A percentile compares a stretch with the other conserved stretches of the same genome.
Conservation (phyloP, 345 rosid species). For the Gossypium longicalyx region DNA sequence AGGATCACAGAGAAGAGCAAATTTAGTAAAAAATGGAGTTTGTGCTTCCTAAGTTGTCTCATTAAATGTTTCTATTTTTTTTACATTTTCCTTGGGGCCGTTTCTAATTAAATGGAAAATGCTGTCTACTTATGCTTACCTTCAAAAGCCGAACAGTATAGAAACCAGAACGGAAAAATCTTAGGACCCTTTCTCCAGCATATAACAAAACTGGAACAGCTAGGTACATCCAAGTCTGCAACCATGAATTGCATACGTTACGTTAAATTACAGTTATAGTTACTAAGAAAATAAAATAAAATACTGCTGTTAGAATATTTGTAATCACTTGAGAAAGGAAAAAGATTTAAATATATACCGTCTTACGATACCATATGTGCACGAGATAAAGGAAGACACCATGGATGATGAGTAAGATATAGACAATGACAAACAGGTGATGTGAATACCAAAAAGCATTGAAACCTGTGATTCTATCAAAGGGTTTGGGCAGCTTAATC, state of each 20-base stretch:
- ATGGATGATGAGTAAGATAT: conserved; percentile 66
- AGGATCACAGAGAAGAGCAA: not conserved
- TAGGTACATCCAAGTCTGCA: conserved; percentile 95
- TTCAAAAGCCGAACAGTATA: conserved; percentile 67
- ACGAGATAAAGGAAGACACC: conserved; percentile 70
- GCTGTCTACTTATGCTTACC: conserved; percentile 32
- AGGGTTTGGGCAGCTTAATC: conserved; percentile 82
- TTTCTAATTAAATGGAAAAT: not conserved
- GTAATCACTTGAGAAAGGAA: not conserved
- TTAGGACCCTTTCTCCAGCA: conserved; percentile 79
- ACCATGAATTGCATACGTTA: conserved; percentile 6
- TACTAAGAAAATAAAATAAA: not conserved
- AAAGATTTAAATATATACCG: conserved; percentile 45
- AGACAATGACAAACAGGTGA: conserved; percentile 76
- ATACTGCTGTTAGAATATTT: not conserved
- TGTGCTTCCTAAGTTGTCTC: no score
- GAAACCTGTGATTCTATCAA: conserved; percentile 88
- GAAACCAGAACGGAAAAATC: conserved; percentile 79
- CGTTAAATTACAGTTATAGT: conserved; percentile 6
- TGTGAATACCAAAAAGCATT: conserved; percentile 99
- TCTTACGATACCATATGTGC: conserved; percentile 71
- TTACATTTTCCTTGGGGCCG: no score
- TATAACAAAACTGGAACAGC: conserved; percentile 74
- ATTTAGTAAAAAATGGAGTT: not conserved
- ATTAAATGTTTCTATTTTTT: no score